These are phyloP conservation scores for Rhynchosporium graminicola DNA, from an alignment of 2,329 filamentous ascomycete species.

Conservation along the genomic window DNA sequence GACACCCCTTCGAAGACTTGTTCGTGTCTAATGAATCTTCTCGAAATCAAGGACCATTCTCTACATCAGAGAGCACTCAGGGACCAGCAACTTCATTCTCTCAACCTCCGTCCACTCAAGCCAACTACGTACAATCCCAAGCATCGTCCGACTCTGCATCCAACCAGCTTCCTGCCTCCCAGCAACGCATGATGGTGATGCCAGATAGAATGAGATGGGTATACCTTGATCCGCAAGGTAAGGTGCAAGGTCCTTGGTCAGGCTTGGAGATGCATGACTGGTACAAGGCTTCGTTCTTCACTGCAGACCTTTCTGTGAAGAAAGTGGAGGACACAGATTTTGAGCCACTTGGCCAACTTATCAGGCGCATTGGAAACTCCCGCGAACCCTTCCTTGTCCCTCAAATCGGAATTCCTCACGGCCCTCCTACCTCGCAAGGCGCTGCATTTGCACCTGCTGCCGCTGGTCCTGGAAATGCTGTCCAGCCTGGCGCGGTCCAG, in stretches of 20 bases:
- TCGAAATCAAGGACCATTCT: constrained; percentile 34
- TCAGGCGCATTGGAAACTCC: constrained; percentile 94
- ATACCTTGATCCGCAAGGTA: constrained; percentile 91
- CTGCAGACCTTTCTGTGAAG: constrained; percentile 89
- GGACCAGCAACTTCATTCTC: constrained; percentile 33
- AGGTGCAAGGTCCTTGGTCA: constrained; percentile 91
- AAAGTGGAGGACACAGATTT: constrained; percentile 93
- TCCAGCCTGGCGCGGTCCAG: constrained; percentile 65
- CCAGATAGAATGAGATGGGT: constrained; percentile 99
- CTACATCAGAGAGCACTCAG: constrained; percentile 34
- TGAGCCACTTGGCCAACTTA: constrained; percentile 91
- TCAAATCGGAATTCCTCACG: constrained; percentile 93
- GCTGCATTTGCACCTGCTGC: constrained; percentile 41
- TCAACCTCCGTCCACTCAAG: constrained; percentile 34
- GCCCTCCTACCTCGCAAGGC: constrained; percentile 59
- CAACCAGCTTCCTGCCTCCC: constrained; percentile 66
- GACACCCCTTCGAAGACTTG: constrained; percentile 56
- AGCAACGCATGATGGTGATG: constrained; percentile 95
- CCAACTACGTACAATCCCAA: constrained; percentile 39
- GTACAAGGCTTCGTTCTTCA: constrained; percentile 99
- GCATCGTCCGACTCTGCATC: constrained; percentile 53
- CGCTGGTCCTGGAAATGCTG: constrained; percentile 43
- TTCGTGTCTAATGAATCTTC: constrained; percentile 32
- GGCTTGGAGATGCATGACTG: constrained; percentile 99
- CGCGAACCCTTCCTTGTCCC: constrained; percentile 96